Evolutionary conservation across 306 rosid species (phyloP).

Genomic region (Cucumis sativus): Cucumber_9930_V3 NC_026660.2:19372001-19372500

Average conservation of each 20-base stretch:
- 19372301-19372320: not conserved
- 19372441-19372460: not conserved
- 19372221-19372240: constrained; percentile 40
- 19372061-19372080: constrained; percentile 35
- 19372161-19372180: constrained; percentile 30
- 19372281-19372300: not conserved
- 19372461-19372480: not conserved
- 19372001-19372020: constrained; percentile 63
- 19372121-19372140: constrained; percentile 15
- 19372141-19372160: not conserved
- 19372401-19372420: not conserved
- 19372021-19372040: constrained; percentile 89
- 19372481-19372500: not conserved
- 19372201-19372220: constrained; percentile 57
- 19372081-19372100: constrained; percentile 47
- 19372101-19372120: not conserved
- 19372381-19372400: not conserved
- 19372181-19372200: constrained; percentile 48
- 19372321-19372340: not conserved
- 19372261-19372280: not conserved
- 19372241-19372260: constrained; percentile 29
- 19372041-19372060: constrained; percentile 39
- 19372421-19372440: constrained; percentile 9
- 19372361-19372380: not conserved
- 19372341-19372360: constrained; percentile 4